Base-by-base conservation (phyloP, 352 stramenopile genomes). In the Globisporangium takayamanum region DNA sequence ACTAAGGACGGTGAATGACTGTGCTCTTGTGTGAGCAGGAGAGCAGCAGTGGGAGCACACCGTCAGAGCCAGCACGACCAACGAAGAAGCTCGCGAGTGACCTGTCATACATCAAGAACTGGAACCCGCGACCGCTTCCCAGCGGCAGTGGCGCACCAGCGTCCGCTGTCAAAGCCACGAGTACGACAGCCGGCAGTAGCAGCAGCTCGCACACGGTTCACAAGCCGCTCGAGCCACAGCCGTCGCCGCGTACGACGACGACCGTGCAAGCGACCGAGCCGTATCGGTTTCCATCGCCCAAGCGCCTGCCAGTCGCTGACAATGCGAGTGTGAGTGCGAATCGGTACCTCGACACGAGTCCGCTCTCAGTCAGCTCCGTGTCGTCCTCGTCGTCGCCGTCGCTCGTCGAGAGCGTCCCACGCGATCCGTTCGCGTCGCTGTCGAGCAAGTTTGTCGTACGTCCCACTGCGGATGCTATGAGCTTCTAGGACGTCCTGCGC, bases 341-440 rank as follows among this genome's bases (percentile, higher is more conserved):
- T 54, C 69, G 63, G 1, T 60, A 69, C 39, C 66, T 58, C 1
- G 72, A 79, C 37, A 55, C 65, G 46, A 79, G 68, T 26, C 72
- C 72, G 11, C 28, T 69, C 1, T 87, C 78, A 8, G 74, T 77
- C 15, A 73, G 64, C 28, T 88, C 78, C 16, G 56, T 73, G 26
- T 87, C 79, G 26, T 89, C 79, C 0, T 59, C 69, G 12, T 89
- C 79, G 12, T 89, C 79, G 20, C 79, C 79, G 15, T 66, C 66
- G 26, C 70, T 60, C 41, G 73, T 68, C 28, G 70, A 56, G 14
- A 53, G 33, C 50, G 65, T 53, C 39, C 62, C 58, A 25, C 67
- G 50, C 41, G 76, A 89, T 60, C 73, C 74, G 25, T 77, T 87
- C 52, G 62, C 73, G 14, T 80, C 73, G 4, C 55, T 87, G 46